Percentiles rank a stretch among this genome's conserved stretches.
Evolutionary conservation across 2,329 filamentous ascomycete species (phyloP).

Genomic region (Ambrosiella beaveri): DNA sequence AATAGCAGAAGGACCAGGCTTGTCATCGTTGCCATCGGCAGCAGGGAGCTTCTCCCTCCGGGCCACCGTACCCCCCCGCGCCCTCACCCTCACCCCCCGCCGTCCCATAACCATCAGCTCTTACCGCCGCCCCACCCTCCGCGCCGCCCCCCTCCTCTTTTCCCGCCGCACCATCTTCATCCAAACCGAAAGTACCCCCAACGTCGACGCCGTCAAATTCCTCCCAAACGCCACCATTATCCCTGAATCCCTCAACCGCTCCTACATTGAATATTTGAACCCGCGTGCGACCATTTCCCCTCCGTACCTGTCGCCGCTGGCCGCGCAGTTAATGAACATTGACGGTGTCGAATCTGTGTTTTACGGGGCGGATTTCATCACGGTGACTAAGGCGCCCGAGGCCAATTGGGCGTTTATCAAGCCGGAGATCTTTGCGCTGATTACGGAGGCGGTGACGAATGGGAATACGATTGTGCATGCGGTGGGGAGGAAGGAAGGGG

Average conservation of each 20-base stretch:
- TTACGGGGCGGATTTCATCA: conserved; percentile 91
- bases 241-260: conserved; percentile 50
- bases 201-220: conserved; percentile 92
- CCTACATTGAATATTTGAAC: conserved; percentile 82
- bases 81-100: neutral
- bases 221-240: conserved; percentile 77
- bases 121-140: conserved; percentile 6
- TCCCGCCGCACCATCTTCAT: conserved; percentile 72
- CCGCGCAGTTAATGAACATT: conserved; percentile 76
- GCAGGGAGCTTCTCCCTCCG: neutral
- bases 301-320: conserved; percentile 79
- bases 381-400: conserved; percentile 75
- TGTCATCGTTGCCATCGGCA: too few relatives aligned
- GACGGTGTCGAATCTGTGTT: conserved; percentile 92
- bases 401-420: conserved; percentile 90
- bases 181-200: conserved; percentile 87
- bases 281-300: conserved; percentile 77
- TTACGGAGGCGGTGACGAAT: conserved; percentile 77
- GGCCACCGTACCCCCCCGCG: neutral
- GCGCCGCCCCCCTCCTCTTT: conserved; percentile 13
- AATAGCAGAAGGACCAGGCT: too few relatives aligned
- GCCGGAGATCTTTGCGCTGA: conserved; percentile 85
- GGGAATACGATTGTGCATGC: conserved; percentile 68
- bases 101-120: neutral
- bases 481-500: conserved; percentile 41